Evolutionary conservation across 192 early-diverging fungal genomes (phyloP), one percentile per base, ranked within the genome.

Genomic region (Backusella parvicylindrica): DNA sequence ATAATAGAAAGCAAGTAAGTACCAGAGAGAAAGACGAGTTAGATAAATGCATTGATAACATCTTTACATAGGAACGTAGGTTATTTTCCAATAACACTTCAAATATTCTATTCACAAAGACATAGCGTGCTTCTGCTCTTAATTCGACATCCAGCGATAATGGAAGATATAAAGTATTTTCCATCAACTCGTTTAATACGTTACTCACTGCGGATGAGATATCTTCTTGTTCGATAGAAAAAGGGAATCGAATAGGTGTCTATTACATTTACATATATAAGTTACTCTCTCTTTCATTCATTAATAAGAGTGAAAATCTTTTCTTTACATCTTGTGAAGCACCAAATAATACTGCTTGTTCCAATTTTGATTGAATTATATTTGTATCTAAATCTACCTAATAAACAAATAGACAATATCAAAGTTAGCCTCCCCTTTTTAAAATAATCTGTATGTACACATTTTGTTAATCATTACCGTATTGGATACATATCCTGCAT

Each of bases 31-130:
- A 53, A 9, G 0, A 38, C 37, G 6, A 38, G 0, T 21, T 21
- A 53, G 9, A 2, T 9, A 21, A 21, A 53, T 8, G 18, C 9
- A 53, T 53, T 53, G 50, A 15, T 23, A 60, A 60, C 53, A 60
- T n/a, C 53, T 60, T 6, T 60, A 60, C 53, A 28, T 26, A 60
- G 13, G 53, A 60, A 3, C 23, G 26, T 11, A 60, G 23, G 11
- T 28, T 60, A 60, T 60, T 60, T 26, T 60, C 23, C 12, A 60
- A 23, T 26, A 60, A 23, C 21, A 60, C 53, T 60, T 60, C 53
- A 60, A 60, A 60, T 1, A 60, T 60, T 60, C 53, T 60, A 60
- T 60, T 60, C 53, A 60, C 53, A 60, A 60, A 60, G 23, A 60
- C 53, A 60, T 60, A 60, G 4, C 53, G 53, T 13, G 53, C 53